A percentile compares a stretch with the other conserved stretches of the same genome.
phyloP scores from a whole-genome alignment of 2,329 filamentous ascomycete species.

The Aureobasidium zeae region DNA sequence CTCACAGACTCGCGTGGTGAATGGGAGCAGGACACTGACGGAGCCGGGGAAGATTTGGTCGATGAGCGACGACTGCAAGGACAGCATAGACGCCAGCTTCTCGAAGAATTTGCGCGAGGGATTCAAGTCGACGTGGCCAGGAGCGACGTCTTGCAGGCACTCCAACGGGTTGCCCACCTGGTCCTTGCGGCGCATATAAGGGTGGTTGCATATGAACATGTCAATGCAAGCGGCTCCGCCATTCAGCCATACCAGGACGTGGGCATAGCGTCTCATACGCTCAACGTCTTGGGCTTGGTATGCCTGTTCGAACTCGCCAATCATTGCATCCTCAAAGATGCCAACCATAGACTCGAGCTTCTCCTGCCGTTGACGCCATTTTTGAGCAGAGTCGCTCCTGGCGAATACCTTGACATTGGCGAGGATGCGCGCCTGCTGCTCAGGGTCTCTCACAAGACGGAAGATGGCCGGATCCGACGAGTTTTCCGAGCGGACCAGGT shows the following conservation, averaged over 20 bases:
- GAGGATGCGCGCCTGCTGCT: slow-evolving; percentile 84
- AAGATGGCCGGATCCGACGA: slow-evolving; percentile 79
- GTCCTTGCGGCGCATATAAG: slow-evolving; percentile 65
- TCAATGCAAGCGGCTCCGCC: slow-evolving; percentile 71
- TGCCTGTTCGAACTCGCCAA: slow-evolving; percentile 86
- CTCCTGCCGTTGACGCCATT: slow-evolving; percentile 61
- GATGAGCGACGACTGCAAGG: slow-evolving; percentile 73
- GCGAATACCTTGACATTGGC: slow-evolving; percentile 70
- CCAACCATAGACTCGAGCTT: slow-evolving; percentile 64
- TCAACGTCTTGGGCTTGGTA: slow-evolving; percentile 84
- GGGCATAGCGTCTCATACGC: slow-evolving; percentile 79
- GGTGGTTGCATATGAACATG: slow-evolving; percentile 75
- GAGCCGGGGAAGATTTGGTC: slow-evolving; percentile 69
- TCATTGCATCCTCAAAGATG: slow-evolving; percentile 82
- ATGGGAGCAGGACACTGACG: slow-evolving; percentile 61
- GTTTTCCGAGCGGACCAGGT: slow-evolving; percentile 61
- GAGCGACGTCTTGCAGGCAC: slow-evolving; percentile 61
- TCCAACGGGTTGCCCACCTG: slow-evolving; percentile 67
- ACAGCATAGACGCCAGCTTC: slow-evolving; percentile 61
- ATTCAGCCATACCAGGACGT: slow-evolving; percentile 74
- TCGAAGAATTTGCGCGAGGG: slow-evolving; percentile 78
- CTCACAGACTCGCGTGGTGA: slow-evolving; percentile 74
- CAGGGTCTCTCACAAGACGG: slow-evolving; percentile 75
- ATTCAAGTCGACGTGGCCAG: slow-evolving; percentile 63
- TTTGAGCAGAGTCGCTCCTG: slow-evolving; percentile 69